Evolutionary conservation across 768 basidiomycete genomes (phyloP).

Genomic region (Tylopilus intermedius): DNA sequence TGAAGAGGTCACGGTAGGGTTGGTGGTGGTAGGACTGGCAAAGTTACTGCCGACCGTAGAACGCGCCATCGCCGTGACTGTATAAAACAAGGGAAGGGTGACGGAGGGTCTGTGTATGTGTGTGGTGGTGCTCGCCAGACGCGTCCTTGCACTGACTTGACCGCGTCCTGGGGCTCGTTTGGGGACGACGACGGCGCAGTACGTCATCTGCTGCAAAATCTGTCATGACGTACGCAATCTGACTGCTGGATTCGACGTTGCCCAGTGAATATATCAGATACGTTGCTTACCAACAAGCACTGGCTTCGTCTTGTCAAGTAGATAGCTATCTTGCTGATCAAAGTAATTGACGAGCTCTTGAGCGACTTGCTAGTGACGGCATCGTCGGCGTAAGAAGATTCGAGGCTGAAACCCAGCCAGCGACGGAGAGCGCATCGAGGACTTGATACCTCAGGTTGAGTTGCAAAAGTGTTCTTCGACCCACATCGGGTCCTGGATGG

Average conservation of each 20-base stretch:
- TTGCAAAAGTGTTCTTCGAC: too few relatives aligned
- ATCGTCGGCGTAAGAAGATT: slow-evolving; percentile 88
- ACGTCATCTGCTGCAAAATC: too few relatives aligned
- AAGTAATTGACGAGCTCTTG: slow-evolving; percentile 46
- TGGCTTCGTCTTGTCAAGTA: slow-evolving; percentile 36
- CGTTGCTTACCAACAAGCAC: slow-evolving; percentile 65
- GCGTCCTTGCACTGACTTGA: too few relatives aligned
- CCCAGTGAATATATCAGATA: slow-evolving; percentile 44
- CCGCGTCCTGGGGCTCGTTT: too few relatives aligned
- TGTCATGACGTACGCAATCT: slow-evolving; percentile 61
- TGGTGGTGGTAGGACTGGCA: slow-evolving; percentile 71
- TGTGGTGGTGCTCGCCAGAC: slow-evolving; percentile 44
- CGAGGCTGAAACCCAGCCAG: too few relatives aligned
- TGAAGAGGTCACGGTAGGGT: slow-evolving; percentile 82
- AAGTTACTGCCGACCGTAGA: slow-evolving; percentile 82
- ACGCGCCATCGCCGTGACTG: slow-evolving; percentile 62
- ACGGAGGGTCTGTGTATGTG: slow-evolving; percentile 36
- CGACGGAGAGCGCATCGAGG: too few relatives aligned
- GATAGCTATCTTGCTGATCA: slow-evolving; percentile 39
- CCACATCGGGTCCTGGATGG: too few relatives aligned
- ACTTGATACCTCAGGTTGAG: too few relatives aligned
- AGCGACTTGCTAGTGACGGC: slow-evolving; percentile 53
- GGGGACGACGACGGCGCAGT: too few relatives aligned
- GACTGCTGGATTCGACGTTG: slow-evolving; percentile 9
- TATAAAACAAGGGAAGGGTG: slow-evolving; percentile 61